Percentiles rank a stretch among this genome's conserved stretches.
phyloP scores from a whole-genome alignment of 139 green algal genomes.

The Closterium sp. region DNA sequence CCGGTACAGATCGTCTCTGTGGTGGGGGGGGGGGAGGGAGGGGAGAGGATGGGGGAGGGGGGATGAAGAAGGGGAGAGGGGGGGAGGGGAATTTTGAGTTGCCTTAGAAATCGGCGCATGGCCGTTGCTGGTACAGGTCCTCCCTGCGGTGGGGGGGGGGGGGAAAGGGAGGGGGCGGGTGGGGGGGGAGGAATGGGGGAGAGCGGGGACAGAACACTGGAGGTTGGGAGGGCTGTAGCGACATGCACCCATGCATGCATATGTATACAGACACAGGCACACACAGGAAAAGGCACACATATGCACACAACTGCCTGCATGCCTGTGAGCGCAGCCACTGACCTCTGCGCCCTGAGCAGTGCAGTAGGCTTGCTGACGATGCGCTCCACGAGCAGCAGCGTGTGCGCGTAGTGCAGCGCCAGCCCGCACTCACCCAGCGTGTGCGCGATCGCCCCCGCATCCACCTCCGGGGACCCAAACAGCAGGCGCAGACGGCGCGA shows the following conservation, averaged over 20 bases:
- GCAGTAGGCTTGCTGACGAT: background rate
- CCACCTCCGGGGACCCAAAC: background rate
- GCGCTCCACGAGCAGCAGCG: background rate
- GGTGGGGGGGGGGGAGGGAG: background rate
- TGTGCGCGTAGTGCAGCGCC: slow-evolving; percentile 7
- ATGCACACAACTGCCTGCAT: too few relatives aligned
- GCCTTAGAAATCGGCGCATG: too few relatives aligned
- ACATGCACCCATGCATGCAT: background rate
- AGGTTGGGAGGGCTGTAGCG: too few relatives aligned
- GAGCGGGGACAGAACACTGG: too few relatives aligned
- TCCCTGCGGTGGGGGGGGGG: background rate
- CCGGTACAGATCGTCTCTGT: slow-evolving; percentile 4
- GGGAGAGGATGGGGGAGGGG: background rate
- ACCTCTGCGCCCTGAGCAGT: background rate
- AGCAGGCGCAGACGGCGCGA: background rate
- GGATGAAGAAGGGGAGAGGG: background rate
- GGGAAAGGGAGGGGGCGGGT: too few relatives aligned
- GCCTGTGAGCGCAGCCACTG: too few relatives aligned
- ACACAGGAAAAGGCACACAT: background rate
- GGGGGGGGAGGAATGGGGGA: too few relatives aligned
- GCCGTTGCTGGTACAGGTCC: background rate
- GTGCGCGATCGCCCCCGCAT: background rate
- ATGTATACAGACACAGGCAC: background rate
- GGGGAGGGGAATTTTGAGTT: too few relatives aligned
- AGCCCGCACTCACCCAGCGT: background rate